phyloP scores from a whole-genome alignment of 768 basidiomycete species.

The Calocybe cyanea region DNA sequence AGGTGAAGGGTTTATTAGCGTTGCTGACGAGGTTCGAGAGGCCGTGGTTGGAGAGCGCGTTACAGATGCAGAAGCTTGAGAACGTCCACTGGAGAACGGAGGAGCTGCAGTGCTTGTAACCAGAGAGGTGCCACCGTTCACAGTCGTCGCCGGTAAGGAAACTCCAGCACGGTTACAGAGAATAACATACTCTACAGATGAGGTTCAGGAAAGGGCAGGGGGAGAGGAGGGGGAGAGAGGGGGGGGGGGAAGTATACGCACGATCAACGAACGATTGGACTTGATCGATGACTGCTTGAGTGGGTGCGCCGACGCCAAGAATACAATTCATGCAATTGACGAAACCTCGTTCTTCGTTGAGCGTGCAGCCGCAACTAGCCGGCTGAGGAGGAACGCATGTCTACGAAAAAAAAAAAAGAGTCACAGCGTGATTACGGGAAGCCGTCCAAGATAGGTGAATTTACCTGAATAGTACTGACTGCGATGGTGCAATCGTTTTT shows the following conservation, averaged over 20 bases:
- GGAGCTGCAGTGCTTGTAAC: slow-evolving; percentile 1
- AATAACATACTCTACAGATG: slow-evolving; percentile 9
- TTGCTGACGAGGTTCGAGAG: too few relatives aligned
- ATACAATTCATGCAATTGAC: slow-evolving; percentile 15
- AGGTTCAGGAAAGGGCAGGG: neutral
- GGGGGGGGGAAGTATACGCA: neutral
- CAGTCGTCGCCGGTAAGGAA: slow-evolving; percentile 10
- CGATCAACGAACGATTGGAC: slow-evolving; percentile 8
- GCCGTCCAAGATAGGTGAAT: neutral
- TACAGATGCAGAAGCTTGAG: too few relatives aligned
- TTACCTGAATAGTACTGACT: slow-evolving; percentile 3
- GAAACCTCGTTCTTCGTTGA: slow-evolving; percentile 2
- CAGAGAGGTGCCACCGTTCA: slow-evolving; percentile 7
- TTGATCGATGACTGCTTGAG: neutral
- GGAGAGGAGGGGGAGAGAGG: neutral
- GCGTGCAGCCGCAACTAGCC: slow-evolving; percentile 9
- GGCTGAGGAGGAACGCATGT: neutral
- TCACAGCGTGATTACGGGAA: neutral
- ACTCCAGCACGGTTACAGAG: slow-evolving; percentile 9
- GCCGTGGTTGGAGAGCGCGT: too few relatives aligned
- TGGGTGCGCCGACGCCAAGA: neutral
- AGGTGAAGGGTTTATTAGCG: too few relatives aligned
- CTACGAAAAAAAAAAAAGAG: neutral
- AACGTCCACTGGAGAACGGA: too few relatives aligned
- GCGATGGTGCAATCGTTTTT: neutral